phyloP scores from a whole-genome alignment of 2,329 filamentous ascomycete genomes.

The Albophoma yamanashiensis region DNA sequence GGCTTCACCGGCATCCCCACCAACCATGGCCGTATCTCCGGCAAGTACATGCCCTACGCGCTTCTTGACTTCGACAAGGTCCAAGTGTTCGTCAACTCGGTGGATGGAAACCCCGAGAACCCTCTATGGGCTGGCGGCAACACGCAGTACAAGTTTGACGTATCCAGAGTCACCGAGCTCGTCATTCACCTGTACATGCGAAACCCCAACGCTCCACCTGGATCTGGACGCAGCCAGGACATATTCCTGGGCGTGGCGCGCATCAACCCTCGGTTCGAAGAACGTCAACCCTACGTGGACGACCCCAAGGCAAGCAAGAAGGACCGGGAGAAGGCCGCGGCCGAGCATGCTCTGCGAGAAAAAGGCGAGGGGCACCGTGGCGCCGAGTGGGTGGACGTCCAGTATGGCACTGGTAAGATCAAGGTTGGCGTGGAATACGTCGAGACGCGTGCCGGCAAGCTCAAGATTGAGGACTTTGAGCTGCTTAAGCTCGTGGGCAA shows the following conservation, averaged over 20 bases:
- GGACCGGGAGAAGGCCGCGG: conserved; percentile 67
- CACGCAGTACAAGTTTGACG: conserved; percentile 99
- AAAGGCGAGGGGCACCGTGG: conserved; percentile 52
- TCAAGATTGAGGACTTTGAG: conserved; percentile 96
- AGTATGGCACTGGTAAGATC: conserved; percentile 81
- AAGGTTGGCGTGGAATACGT: conserved; percentile 92
- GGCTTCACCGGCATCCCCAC: conserved; percentile 81
- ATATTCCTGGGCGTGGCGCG: conserved; percentile 90
- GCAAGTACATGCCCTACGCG: conserved; percentile 94
- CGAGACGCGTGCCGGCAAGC: conserved; percentile 77
- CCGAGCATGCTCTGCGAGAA: conserved; percentile 49
- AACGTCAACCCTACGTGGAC: conserved; percentile 58
- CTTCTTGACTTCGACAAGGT: conserved; percentile 98
- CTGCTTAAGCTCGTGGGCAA: conserved; percentile 96
- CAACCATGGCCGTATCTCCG: conserved; percentile 89
- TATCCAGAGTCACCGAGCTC: conserved; percentile 85
- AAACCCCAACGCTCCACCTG: conserved; percentile 78
- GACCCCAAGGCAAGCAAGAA: conserved; percentile 81
- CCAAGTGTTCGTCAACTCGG: conserved; percentile 95
- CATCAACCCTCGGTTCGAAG: conserved; percentile 87
- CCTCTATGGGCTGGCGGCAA: conserved; percentile 94
- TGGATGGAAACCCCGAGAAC: conserved; percentile 88
- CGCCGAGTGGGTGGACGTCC: conserved; percentile 80
- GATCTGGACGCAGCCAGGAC: conserved; percentile 83
- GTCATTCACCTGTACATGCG: conserved; percentile 88